A percentile compares a stretch with the other conserved stretches of the same genome.
Conservation (phyloP, 148 eudicot species). For the Rhododendron kiyosumense region DNA sequence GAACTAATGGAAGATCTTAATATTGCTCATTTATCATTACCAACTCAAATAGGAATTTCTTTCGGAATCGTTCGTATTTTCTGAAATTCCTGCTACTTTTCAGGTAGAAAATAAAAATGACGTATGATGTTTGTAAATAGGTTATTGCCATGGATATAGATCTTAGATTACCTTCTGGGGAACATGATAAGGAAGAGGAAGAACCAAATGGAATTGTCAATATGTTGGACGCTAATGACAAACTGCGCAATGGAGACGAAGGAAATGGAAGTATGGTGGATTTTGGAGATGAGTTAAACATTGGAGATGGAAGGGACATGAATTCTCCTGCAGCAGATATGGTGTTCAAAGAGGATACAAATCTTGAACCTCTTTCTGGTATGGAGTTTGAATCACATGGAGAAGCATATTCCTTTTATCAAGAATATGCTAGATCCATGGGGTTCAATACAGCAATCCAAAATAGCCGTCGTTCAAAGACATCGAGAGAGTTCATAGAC, state of each 20-base stretch:
- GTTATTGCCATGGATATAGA: slow-evolving; percentile 70
- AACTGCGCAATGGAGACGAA: slow-evolving; percentile 44
- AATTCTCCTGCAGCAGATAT: slow-evolving; percentile 49
- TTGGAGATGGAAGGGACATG: slow-evolving; percentile 41
- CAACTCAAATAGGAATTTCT: background rate
- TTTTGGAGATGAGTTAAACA: slow-evolving; percentile 32
- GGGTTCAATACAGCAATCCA: slow-evolving; percentile 98
- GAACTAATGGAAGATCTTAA: background rate
- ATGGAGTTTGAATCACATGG: slow-evolving; percentile 96
- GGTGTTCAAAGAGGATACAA: slow-evolving; percentile 58
- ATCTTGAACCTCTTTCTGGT: slow-evolving; percentile 85
- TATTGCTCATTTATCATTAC: background rate
- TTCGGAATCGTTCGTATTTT: slow-evolving; percentile 6
- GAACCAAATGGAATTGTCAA: slow-evolving; percentile 47
- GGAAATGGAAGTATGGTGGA: slow-evolving; percentile 30
- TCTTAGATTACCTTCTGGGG: slow-evolving; percentile 84
- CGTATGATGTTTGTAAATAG: slow-evolving; percentile 9
- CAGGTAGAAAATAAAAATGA: slow-evolving; percentile 26
- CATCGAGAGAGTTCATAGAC: slow-evolving; percentile 94
- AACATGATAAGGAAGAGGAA: slow-evolving; percentile 70
- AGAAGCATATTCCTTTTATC: slow-evolving; percentile 94
- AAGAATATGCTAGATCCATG: slow-evolving; percentile 95
- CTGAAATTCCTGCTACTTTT: slow-evolving; percentile 11
- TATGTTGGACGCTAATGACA: slow-evolving; percentile 60
- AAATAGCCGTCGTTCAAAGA: slow-evolving; percentile 97